Conservation (phyloP, 257 asterid genomes). For the Solanum habrochaites region DNA sequence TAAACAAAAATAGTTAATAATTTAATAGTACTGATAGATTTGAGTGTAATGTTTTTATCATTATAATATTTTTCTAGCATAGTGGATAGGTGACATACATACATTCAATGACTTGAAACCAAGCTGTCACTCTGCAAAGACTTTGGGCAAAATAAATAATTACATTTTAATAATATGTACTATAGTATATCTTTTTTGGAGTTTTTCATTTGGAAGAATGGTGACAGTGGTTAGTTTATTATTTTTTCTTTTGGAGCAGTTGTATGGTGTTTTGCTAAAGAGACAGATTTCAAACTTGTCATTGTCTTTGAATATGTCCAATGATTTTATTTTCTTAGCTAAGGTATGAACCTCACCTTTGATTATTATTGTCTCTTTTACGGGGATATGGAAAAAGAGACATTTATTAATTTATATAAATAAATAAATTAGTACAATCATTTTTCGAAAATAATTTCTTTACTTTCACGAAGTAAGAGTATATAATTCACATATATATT, state of each 20-base stretch:
- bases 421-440: background rate
- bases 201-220: constrained; percentile 24
- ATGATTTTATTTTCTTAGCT: background rate
- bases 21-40: constrained; percentile 5
- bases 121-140: constrained; percentile 30
- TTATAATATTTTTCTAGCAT: constrained; percentile 10
- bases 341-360: background rate
- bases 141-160: background rate
- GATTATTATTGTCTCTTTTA: background rate
- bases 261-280: background rate
- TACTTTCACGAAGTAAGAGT: accelerated
- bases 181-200: constrained; percentile 16
- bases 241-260: background rate
- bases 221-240: background rate
- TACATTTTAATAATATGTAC: constrained; percentile 5
- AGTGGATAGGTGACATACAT: too few species aligned
- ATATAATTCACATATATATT: too few species aligned
- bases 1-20: constrained; percentile 1
- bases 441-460: accelerated
- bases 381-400: background rate
- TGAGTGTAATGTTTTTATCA: constrained; percentile 22
- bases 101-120: constrained; percentile 23
- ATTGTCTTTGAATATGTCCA: background rate
- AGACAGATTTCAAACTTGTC: constrained; percentile 5
- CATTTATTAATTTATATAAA: background rate